These are phyloP conservation scores for Leccinum subtestaceum DNA, from an alignment of 768 basidiomycete genomes.

Conservation along the genomic window DNA sequence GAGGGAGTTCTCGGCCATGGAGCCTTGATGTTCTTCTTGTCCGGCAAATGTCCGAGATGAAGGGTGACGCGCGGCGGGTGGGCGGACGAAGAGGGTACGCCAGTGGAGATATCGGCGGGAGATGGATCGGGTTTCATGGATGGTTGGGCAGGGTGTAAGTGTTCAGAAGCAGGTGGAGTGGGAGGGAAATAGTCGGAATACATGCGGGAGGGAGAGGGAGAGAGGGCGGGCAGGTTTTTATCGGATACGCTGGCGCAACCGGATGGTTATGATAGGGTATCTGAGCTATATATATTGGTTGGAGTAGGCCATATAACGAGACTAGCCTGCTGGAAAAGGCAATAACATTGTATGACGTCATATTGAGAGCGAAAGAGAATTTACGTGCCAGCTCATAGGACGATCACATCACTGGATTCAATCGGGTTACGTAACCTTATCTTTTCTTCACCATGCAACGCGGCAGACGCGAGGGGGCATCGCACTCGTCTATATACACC, in stretches of 20 bases:
- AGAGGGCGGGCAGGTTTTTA: constrained; percentile 3
- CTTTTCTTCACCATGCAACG: not conserved
- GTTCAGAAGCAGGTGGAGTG: constrained; percentile 28
- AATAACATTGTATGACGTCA: constrained; percentile 31
- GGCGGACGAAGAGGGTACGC: constrained; percentile 16
- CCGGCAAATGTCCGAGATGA: constrained; percentile 70
- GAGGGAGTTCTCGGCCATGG: constrained; percentile 76
- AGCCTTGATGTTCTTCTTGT: constrained; percentile 68
- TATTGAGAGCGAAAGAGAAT: not conserved
- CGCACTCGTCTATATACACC: not conserved
- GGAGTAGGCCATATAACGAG: constrained; percentile 11
- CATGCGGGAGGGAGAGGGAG: constrained; percentile 1
- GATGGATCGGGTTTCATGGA: constrained; percentile 7
- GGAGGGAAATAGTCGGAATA: constrained; percentile 26
- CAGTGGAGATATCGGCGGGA: not conserved
- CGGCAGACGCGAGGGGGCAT: constrained; percentile 7
- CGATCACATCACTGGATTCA: not conserved
- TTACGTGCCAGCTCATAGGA: not conserved
- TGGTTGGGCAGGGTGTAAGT: not conserved
- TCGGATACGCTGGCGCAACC: constrained; percentile 3
- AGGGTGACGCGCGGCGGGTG: constrained; percentile 64
- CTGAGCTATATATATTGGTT: constrained; percentile 24
- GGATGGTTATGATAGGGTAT: not conserved
- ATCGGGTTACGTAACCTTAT: constrained; percentile 9
- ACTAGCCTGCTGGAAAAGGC: constrained; percentile 26